A percentile compares a stretch with the other conserved stretches of the same genome.
phyloP scores from a whole-genome alignment of 305 asterid genomes.

The Solanum hybrid region DNA sequence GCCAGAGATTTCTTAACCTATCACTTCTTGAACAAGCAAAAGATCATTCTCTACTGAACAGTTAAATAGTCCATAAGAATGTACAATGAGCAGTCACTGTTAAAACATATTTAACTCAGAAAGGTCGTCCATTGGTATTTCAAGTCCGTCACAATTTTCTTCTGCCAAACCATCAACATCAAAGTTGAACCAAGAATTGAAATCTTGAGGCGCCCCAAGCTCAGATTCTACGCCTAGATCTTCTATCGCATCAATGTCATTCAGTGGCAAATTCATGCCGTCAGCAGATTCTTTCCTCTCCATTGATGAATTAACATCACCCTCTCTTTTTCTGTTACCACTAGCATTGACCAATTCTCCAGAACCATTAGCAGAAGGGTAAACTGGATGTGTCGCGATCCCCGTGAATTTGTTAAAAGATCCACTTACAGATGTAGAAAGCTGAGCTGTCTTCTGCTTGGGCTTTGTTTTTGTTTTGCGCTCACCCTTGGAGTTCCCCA shows the following conservation, averaged over 20 bases:
- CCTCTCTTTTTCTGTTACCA: constrained; percentile 43
- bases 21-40: constrained; percentile 10
- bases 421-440: constrained; percentile 66
- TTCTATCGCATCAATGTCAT: constrained; percentile 49
- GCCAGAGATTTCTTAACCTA: constrained; percentile 28
- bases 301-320: constrained; percentile 23
- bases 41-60: constrained; percentile 19
- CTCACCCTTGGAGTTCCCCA: constrained; percentile 71
- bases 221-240: constrained; percentile 65
- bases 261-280: constrained; percentile 35
- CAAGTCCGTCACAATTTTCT: constrained; percentile 60
- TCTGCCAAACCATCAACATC: constrained; percentile 69
- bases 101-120: constrained; percentile 66
- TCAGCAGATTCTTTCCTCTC: constrained; percentile 33
- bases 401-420: constrained; percentile 34
- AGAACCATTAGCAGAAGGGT: constrained; percentile 31
- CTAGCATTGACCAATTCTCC: constrained; percentile 31
- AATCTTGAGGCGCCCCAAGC: constrained; percentile 63
- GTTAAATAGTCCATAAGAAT: constrained; percentile 41
- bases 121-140: constrained; percentile 90
- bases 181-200: constrained; percentile 81
- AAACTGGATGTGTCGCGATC: constrained; percentile 12
- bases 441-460: constrained; percentile 81
- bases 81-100: constrained; percentile 33
- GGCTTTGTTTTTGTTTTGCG: constrained; percentile 75